A percentile compares a stretch with the other conserved stretches of the same genome.
phyloP scores from a whole-genome alignment of 345 rosid genomes.

The Trapa incisa region DNA sequence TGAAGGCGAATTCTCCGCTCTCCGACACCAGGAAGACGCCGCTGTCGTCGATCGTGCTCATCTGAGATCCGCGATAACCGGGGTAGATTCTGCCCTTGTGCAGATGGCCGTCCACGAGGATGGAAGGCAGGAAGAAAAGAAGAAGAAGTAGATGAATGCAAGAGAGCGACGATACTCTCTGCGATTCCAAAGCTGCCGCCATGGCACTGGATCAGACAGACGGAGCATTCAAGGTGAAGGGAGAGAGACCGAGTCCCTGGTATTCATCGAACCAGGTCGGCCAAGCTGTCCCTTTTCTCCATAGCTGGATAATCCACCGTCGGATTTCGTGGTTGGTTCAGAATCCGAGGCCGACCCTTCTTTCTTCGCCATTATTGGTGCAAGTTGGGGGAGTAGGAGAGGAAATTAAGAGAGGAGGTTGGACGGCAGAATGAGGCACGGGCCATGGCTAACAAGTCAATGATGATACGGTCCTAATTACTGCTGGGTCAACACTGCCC shows the following conservation, averaged over 20 bases:
- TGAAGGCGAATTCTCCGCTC: slow-evolving; percentile 47
- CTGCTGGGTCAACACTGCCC: not conserved
- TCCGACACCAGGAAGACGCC: slow-evolving; percentile 67
- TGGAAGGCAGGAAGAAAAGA: slow-evolving; percentile 18
- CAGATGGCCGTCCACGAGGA: slow-evolving; percentile 28
- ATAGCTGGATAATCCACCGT: too few relatives aligned
- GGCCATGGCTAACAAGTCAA: not conserved
- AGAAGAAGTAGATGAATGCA: slow-evolving; percentile 5
- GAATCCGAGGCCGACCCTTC: too few relatives aligned
- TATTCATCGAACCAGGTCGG: too few relatives aligned
- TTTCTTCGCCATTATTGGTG: too few relatives aligned
- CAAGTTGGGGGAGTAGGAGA: too few relatives aligned
- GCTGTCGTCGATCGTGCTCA: slow-evolving; percentile 48
- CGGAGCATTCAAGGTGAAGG: too few relatives aligned
- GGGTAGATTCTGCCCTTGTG: slow-evolving; percentile 26
- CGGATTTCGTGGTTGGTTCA: too few relatives aligned
- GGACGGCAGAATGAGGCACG: not conserved
- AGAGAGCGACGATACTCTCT: slow-evolving; percentile 8
- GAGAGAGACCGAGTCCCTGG: too few relatives aligned
- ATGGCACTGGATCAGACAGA: slow-evolving; percentile 9
- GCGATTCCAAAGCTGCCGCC: slow-evolving; percentile 20
- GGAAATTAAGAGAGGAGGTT: not conserved
- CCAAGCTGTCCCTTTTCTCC: too few relatives aligned
- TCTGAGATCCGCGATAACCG: slow-evolving; percentile 47
- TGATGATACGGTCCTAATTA: not conserved